Percentiles rank a stretch among this genome's conserved stretches.
phyloP scores from a whole-genome alignment of 2,329 filamentous ascomycete species.

The Fusarium odoratissimum region DNA sequence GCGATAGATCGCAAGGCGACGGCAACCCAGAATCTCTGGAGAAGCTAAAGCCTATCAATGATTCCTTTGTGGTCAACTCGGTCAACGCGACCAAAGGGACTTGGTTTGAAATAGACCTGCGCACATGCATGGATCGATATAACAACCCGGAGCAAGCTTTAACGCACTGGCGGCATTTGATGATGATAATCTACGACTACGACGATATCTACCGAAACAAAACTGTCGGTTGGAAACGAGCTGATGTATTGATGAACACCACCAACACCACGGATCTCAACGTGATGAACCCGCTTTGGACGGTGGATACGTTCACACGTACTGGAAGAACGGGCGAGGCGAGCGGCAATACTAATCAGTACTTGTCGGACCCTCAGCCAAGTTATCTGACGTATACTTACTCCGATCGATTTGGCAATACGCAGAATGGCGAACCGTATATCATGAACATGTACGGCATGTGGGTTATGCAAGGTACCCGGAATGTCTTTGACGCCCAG shows the following conservation, averaged over 20 bases:
- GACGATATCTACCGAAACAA: conserved; percentile 6
- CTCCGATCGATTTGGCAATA: too few species aligned
- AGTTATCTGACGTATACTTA: too few species aligned
- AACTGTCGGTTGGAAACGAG: conserved; percentile 20
- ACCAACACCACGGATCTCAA: neutral
- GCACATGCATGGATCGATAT: conserved; percentile 23
- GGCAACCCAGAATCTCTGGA: rapidly evolving
- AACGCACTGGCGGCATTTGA: conserved; percentile 19
- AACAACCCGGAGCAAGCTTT: conserved; percentile 10
- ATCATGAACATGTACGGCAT: too few species aligned
- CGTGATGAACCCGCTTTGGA: conserved; percentile 7
- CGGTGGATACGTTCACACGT: neutral
- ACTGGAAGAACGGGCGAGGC: neutral
- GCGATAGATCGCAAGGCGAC: neutral
- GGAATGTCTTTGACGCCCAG: neutral
- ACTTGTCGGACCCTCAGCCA: neutral
- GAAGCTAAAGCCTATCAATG: conserved; percentile 1
- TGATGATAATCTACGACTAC: conserved; percentile 21
- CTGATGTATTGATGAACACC: conserved; percentile 10
- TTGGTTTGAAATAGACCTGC: too few species aligned
- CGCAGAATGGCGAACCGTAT: too few species aligned
- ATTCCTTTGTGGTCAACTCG: neutral
- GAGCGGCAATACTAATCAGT: neutral
- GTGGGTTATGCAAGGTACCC: too few species aligned
- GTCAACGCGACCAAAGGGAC: too few species aligned